phyloP scores from a whole-genome alignment of 495 filamentous ascomycete genomes.

The Aspergillus wentii region DNA sequence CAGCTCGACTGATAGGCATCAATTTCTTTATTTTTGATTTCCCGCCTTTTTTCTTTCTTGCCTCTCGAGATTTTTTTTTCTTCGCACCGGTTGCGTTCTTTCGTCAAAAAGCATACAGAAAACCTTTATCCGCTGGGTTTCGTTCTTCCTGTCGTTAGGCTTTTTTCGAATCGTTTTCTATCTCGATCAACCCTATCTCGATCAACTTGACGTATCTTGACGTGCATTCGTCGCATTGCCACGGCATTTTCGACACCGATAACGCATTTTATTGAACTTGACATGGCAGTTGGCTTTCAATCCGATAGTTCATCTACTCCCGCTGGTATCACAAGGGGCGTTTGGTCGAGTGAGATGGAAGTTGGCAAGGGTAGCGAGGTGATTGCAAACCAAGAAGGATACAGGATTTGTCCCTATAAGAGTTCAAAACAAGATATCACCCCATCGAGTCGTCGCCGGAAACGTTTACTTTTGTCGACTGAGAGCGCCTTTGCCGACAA shows the following conservation, averaged over 20 bases:
- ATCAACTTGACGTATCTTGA: constrained; percentile 2
- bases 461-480: constrained; percentile 39
- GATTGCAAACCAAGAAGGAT: constrained; percentile 11
- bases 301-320: constrained; percentile 10
- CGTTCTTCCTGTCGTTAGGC: too few species aligned
- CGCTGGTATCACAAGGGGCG: constrained; percentile 9
- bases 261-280: too few species aligned
- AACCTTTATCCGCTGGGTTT: too few species aligned
- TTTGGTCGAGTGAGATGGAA: constrained; percentile 25
- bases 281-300: constrained; percentile 25
- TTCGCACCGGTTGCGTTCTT: constrained; percentile 3
- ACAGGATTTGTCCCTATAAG: constrained; percentile 8
- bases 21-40: too few species aligned
- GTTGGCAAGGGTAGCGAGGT: constrained; percentile 21
- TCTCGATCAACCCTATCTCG: too few species aligned
- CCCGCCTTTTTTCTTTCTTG: not conserved
- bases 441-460: constrained; percentile 20
- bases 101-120: too few species aligned
- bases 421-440: constrained; percentile 4
- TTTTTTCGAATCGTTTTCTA: too few species aligned
- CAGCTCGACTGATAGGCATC: too few species aligned
- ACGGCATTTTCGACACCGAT: not conserved
- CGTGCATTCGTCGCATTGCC: not conserved
- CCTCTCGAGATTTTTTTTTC: not conserved
- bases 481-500: constrained; percentile 40